Percentiles rank a stretch among this genome's conserved stretches.
Conservation (phyloP, 192 early-diverging fungal species). For the Backusella morwellensis region DNA sequence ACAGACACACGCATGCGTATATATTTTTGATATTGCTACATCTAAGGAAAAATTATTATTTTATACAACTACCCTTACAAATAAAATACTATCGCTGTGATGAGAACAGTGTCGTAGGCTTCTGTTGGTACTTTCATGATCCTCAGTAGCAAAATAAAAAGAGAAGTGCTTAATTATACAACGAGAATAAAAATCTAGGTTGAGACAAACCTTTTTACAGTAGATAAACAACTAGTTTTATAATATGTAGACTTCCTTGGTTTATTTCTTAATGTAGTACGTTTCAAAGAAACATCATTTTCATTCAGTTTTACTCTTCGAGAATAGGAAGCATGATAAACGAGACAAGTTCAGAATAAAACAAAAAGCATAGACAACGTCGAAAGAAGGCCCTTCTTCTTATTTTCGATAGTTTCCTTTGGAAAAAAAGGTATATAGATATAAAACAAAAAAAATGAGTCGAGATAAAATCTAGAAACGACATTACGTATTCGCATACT, state of each 20-base stretch:
- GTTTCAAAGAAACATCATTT: neutral
- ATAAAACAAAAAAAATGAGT: constrained; percentile 20
- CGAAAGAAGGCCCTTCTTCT: neutral
- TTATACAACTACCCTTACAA: neutral
- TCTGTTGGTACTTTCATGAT: neutral
- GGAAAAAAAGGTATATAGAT: neutral
- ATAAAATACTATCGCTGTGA: neutral
- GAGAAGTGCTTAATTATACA: neutral
- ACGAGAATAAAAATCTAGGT: neutral
- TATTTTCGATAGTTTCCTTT: neutral
- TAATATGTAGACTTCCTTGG: neutral
- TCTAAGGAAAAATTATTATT: neutral
- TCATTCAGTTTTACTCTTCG: neutral
- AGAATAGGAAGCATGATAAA: neutral
- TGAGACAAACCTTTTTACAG: neutral
- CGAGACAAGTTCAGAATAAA: neutral
- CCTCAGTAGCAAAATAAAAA: neutral
- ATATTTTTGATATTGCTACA: neutral
- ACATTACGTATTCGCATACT: constrained; percentile 80
- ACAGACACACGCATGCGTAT: neutral
- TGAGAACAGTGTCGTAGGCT: neutral
- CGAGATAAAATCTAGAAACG: constrained; percentile 71
- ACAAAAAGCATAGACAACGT: no score
- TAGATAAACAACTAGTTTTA: neutral
- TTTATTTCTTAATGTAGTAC: neutral